Evolutionary conservation across 2,329 filamentous ascomycete genomes (phyloP).

Genomic region (Sporothrix euskadiensis): DNA sequence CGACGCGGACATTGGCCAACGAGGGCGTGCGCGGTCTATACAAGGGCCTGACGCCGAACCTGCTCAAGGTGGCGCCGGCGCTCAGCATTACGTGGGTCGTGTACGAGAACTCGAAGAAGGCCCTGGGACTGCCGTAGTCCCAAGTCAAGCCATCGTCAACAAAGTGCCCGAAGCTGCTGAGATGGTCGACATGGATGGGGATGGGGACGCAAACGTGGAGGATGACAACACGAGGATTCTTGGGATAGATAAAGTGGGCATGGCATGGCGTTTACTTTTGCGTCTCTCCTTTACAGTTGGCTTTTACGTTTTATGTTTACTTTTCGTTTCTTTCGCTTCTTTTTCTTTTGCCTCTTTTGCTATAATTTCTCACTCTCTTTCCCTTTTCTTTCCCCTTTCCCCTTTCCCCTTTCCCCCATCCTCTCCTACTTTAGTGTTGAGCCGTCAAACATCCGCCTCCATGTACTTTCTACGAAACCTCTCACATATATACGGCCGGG

Average conservation of each 20-base stretch:
- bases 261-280: constrained; percentile 15
- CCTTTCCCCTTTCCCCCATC: neutral
- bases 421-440: neutral
- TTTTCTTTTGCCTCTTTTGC: neutral
- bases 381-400: neutral
- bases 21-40: constrained; percentile 88
- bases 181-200: neutral
- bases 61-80: constrained; percentile 93
- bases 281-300: neutral
- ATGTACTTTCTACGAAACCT: constrained; percentile 9
- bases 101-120: constrained; percentile 83
- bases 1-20: constrained; percentile 74
- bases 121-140: constrained; percentile 57
- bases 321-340: neutral
- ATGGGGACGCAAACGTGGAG: neutral
- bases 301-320: neutral
- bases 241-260: constrained; percentile 11
- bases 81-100: constrained; percentile 94
- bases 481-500: constrained; percentile 7
- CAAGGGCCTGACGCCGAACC: constrained; percentile 91
- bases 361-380: too few species aligned
- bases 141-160: neutral
- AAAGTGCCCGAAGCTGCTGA: neutral
- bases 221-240: neutral
- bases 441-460: constrained; percentile 3